Evolutionary conservation across 441 rosid genomes (phyloP), one percentile per base, ranked within the genome.

Genomic region (Erodium moschatum): DNA sequence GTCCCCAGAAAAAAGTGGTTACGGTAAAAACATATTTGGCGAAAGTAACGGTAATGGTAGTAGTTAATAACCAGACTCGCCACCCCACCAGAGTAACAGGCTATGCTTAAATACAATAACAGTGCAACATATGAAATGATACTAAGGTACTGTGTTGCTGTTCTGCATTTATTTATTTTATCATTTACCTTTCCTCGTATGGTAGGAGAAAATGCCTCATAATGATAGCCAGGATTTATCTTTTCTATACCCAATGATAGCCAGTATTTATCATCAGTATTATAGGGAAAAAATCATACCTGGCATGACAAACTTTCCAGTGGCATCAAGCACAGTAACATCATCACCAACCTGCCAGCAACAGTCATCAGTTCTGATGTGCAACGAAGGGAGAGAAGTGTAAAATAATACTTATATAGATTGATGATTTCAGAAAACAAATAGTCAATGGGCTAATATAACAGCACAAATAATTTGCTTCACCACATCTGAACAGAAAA

Each of bases 261-360:
- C 27, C 27, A 24, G 27, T 24, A 24, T 24, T 24, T 24, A 24
- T 24, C 27, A 24, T 24, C 27, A 24, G 1, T 24, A 24, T 24
- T 24, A 24, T 24, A 15, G 9, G 65, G 33, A 46, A 20, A 65
- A 70, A 64, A 69, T 56, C 69, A 66, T 77, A 93, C 98, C 96
- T 79, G 97, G 98, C 93, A 90, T 90, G 77, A 93, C 97, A 81
- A 73, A 89, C 74, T 89, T 90, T 73, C 98, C 97, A 66, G 91
- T 75, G 72, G 98, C 98, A 82, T 93, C 97, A 58, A 93, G 79
- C 52, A 90, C 84, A 10, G 80, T 77, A 65, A 89, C 97, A 82
- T 89, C 95, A 76, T 89, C 94, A 27, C 83, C 88, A 73, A 88
- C 92, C 97, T 92, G 82, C 63, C 60, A 73, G 80, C 5, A 44